Evolutionary conservation across 306 rosid genomes (phyloP).

Genomic region (Cercis canadensis): DNA sequence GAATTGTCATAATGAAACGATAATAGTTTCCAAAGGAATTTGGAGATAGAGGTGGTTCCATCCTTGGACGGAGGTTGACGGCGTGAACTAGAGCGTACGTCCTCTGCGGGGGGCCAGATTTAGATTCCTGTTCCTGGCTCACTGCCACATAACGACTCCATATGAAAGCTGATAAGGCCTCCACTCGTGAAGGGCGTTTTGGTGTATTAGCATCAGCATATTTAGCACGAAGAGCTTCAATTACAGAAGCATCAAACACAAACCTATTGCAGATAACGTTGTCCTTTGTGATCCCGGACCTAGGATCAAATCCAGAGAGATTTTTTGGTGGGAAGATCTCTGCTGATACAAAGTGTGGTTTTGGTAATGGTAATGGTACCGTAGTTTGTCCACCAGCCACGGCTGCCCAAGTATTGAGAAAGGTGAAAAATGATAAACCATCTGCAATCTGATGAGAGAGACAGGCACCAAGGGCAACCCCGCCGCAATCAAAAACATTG

Average conservation of each 20-base stretch:
- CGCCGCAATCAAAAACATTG: conserved; percentile 58
- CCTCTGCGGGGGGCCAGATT: too few species aligned
- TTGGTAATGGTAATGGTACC: not conserved
- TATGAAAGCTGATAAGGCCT: conserved; percentile 62
- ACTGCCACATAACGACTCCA: conserved; percentile 59
- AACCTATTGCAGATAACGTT: conserved; percentile 43
- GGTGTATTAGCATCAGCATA: not conserved
- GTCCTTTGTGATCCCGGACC: conserved; percentile 20
- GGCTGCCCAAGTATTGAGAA: conserved; percentile 56
- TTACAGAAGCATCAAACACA: conserved; percentile 33
- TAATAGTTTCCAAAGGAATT: conserved; percentile 52
- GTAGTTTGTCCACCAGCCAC: conserved; percentile 17
- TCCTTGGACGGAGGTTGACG: conserved; percentile 58
- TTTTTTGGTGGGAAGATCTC: conserved; percentile 51
- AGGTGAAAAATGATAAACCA: conserved; percentile 46
- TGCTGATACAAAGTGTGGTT: conserved; percentile 51
- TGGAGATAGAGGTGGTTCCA: conserved; percentile 46
- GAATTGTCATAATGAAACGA: conserved; percentile 33
- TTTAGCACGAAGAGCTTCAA: conserved; percentile 41
- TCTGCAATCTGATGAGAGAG: conserved; percentile 67
- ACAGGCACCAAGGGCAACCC: conserved; percentile 57
- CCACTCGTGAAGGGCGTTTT: conserved; percentile 57
- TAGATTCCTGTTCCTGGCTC: conserved; percentile 10
- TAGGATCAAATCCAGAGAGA: conserved; percentile 20
- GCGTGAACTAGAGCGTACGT: conserved; percentile 43